Base-by-base conservation (phyloP, 192 early-diverging fungal genomes). In the Backusella tuberculispora region DNA sequence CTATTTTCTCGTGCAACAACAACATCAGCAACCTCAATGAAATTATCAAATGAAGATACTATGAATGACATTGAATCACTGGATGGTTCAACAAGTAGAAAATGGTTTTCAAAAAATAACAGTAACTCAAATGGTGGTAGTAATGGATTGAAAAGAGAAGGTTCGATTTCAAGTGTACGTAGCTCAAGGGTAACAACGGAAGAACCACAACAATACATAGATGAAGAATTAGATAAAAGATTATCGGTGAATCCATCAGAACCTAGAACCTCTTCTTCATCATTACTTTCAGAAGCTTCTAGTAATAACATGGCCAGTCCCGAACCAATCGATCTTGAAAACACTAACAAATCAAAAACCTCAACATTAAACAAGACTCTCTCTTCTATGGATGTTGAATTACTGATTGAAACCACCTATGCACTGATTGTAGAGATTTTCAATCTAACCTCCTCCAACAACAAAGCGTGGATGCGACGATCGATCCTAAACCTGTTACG, bases 371-470 rank as follows among this genome's bases (percentile, higher is more conserved):
- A 46, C 21, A 63, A 63, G 42, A 21, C 73, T 3, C 74, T 75
- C 1, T 56, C 64, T 14, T 2, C 74, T 7, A 63, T 65, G 46
- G 74, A 75, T 67, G 74, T 76, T 0, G 81, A 82, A 29, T 38
- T 82, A 21, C 46, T 82, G 48, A 82, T 82, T 24, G 81, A 82
- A 63, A 82, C 81, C 0, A 76, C 81, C 0, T 82, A 76, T 72
- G 76, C 81, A 1, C 24, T 82, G 6, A 63, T 82, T 1, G 77
- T 75, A 8, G 81, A 82, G 53, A 75, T 78, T 3, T 82, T 82
- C 47, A 72, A 82, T 9, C 71, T 82, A 1, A 75, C 80, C 6
- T 63, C 70, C 3, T 63, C 76, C 12, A 82, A 78, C 50, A 75
- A 82, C 34, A 75, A 70, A 24, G 81, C 76, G 10, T 82, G 81